Conservation (phyloP, 129 eudicot genomes). For the Rutidosis leptorrhynchoides region DNA sequence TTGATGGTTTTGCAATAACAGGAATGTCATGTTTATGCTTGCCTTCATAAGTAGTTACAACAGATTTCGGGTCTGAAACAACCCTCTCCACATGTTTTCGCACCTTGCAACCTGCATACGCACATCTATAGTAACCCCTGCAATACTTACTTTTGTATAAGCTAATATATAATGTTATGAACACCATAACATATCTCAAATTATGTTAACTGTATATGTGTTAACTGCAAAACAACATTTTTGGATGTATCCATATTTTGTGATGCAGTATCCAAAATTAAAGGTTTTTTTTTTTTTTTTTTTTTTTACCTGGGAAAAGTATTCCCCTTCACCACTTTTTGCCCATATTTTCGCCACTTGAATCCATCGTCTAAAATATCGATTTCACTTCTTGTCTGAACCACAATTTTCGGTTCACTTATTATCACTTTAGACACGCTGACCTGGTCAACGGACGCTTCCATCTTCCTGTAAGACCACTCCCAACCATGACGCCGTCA, state of each 20-base stretch:
- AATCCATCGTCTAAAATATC: conserved; percentile 91
- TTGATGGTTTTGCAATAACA: conserved; percentile 22
- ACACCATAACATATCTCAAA: background rate
- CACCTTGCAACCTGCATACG: conserved; percentile 78
- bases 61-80: conserved; percentile 66
- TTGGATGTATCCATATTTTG: too few species aligned
- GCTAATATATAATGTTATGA: background rate
- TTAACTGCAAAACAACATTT: too few species aligned
- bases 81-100: conserved; percentile 94
- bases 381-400: conserved; percentile 87
- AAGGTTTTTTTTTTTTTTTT: too few species aligned
- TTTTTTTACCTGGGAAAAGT: conserved; percentile 69
- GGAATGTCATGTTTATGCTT: conserved; percentile 86
- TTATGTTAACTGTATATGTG: background rate
- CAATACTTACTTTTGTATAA: conserved; percentile 3
- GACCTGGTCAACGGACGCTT: conserved; percentile 28
- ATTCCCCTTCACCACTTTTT: conserved; percentile 93
- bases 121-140: conserved; percentile 91
- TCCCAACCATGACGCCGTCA: too few species aligned
- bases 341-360: conserved; percentile 96
- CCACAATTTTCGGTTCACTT: conserved; percentile 61
- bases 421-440: conserved; percentile 43
- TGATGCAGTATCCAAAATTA: too few species aligned
- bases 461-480: conserved; percentile 61
- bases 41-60: conserved; percentile 89